Conservation (phyloP, 176 grass and related monocot species). For the Oryza punctata region DNA sequence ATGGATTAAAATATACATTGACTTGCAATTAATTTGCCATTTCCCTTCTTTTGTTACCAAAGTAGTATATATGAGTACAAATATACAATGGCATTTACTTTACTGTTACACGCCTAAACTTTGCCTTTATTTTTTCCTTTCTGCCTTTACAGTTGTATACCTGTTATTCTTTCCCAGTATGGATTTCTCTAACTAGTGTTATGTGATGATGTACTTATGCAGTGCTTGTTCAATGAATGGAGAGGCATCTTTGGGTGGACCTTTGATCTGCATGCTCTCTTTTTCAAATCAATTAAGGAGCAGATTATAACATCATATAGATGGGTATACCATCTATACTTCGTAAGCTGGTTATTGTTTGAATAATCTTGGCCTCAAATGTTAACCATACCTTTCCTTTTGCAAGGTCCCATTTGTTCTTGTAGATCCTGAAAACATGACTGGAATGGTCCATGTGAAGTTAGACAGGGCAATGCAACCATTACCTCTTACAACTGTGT, state of each 20-base stretch:
- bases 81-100: constrained; percentile 6
- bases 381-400: constrained; percentile 27
- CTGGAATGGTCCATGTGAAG: constrained; percentile 59
- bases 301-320: constrained; percentile 61
- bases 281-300: constrained; percentile 82
- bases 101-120: not conserved
- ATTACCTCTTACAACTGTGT: constrained; percentile 86
- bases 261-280: constrained; percentile 84
- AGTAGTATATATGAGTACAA: constrained; percentile 19
- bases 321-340: constrained; percentile 59
- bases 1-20: constrained; percentile 10
- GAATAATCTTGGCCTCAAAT: constrained; percentile 1
- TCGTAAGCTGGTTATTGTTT: constrained; percentile 14
- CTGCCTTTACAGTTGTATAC: not conserved
- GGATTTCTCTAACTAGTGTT: constrained; percentile 36
- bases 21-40: not conserved
- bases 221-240: constrained; percentile 95
- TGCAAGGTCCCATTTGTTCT: constrained; percentile 81
- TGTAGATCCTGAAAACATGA: constrained; percentile 43
- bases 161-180: constrained; percentile 8
- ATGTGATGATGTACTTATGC: constrained; percentile 38
- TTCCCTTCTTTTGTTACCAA: not conserved
- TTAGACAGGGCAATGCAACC: constrained; percentile 62
- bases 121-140: not conserved
- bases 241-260: constrained; percentile 91